Conservation (phyloP, 2,329 filamentous ascomycete genomes). For the Phyllosticta citrichinensis region DNA sequence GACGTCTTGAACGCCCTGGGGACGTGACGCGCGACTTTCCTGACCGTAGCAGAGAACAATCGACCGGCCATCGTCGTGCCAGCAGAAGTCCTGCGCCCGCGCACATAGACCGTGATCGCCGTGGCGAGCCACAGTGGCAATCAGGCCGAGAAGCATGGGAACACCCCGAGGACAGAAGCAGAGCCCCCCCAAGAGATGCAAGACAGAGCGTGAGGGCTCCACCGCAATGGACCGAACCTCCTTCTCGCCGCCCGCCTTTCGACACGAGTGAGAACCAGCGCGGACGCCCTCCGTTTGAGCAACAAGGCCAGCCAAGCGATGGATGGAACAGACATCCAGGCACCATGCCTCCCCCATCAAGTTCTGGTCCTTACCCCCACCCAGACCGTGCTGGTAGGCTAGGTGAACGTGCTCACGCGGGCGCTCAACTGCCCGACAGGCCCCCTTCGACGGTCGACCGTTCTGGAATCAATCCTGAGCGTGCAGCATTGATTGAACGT, state of each 20-base stretch:
- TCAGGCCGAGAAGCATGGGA: conserved; percentile 21
- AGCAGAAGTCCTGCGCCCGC: conserved; percentile 28
- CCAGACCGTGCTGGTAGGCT: conserved; percentile 1
- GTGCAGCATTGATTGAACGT: conserved; percentile 31
- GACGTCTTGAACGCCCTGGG: conserved; percentile 33
- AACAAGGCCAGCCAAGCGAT: conserved; percentile 17
- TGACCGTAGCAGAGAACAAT: conserved; percentile 28
- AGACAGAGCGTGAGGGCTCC: conserved; percentile 13
- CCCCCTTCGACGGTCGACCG: conserved; percentile 1
- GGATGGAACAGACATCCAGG: conserved; percentile 4
- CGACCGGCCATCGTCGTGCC: conserved; percentile 29
- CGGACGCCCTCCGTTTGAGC: conserved; percentile 21
- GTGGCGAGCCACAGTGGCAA: conserved; percentile 20
- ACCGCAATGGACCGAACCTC: conserved; percentile 5
- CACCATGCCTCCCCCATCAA: conserved; percentile 7
- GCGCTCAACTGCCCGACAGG: neutral
- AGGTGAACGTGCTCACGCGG: neutral
- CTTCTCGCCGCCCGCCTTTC: conserved; percentile 1
- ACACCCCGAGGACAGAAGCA: conserved; percentile 25
- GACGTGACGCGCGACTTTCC: conserved; percentile 24
- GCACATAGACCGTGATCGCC: conserved; percentile 19
- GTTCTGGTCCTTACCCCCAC: conserved; percentile 4
- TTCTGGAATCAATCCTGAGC: conserved; percentile 31
- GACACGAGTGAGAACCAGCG: conserved; percentile 1
- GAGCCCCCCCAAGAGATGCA: conserved; percentile 23